Conservation (phyloP, 2,329 filamentous ascomycete species). For the Aschersonia sp. region DNA sequence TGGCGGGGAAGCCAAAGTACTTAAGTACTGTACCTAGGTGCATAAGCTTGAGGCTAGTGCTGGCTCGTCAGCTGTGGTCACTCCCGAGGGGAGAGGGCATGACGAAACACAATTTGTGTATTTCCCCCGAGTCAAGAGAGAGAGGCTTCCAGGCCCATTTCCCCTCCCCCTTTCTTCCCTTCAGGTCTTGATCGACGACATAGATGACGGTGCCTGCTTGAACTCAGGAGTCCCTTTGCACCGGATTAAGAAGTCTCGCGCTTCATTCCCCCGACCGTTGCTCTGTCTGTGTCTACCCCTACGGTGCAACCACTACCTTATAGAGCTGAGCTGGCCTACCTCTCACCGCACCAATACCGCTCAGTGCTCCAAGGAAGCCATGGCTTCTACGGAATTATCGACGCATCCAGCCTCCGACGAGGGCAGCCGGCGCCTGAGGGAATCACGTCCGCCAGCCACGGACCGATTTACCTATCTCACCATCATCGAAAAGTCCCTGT, state of each 20-base stretch:
- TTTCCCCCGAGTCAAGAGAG: not conserved
- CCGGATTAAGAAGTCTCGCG: too few species aligned
- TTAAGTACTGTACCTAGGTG: too few species aligned
- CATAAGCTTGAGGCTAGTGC: too few species aligned
- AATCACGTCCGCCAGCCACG: conserved; percentile 34
- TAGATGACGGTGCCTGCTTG: not conserved
- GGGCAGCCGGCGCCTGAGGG: conserved; percentile 29
- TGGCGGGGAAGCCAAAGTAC: not conserved
- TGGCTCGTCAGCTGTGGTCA: too few species aligned
- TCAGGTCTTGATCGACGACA: too few species aligned
- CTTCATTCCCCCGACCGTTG: too few species aligned
- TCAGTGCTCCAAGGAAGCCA: not conserved
- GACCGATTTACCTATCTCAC: conserved; percentile 69
- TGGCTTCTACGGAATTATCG: conserved; percentile 1
- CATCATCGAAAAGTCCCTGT: conserved; percentile 60
- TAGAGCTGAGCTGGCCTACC: too few species aligned
- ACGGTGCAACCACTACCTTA: too few species aligned
- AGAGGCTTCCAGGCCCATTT: not conserved
- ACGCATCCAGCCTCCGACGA: conserved; percentile 21
- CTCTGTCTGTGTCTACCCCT: too few species aligned
- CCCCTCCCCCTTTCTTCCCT: too few species aligned
- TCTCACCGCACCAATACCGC: too few species aligned
- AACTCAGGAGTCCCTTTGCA: not conserved
- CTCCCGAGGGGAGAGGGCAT: not conserved
- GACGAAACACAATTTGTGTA: not conserved